Percentiles rank a stretch among this genome's conserved stretches.
Conservation (phyloP, 331 rosid genomes). For the Rosa hybrid region DNA sequence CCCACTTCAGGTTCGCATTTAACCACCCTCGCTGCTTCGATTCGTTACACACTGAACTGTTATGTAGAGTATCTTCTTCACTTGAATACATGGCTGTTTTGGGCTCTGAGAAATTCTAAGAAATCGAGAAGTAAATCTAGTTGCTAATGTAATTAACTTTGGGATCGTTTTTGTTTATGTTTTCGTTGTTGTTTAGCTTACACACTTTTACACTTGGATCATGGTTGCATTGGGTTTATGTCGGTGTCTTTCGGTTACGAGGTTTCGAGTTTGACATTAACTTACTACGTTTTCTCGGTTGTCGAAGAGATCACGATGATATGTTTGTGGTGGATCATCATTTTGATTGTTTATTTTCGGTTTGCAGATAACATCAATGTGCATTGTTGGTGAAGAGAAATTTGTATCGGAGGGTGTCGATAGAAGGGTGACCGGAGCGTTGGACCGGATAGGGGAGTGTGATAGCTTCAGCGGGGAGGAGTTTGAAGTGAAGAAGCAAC, state of each 20-base stretch:
- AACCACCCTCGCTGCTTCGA: constrained; percentile 8
- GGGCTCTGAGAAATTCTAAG: background rate
- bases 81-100: constrained; percentile 1
- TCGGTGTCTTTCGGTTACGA: background rate
- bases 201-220: background rate
- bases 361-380: constrained; percentile 19
- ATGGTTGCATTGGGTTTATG: constrained; percentile 28
- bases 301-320: background rate
- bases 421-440: background rate
- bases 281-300: background rate
- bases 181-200: background rate
- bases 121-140: background rate
- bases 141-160: background rate
- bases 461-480: background rate
- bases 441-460: background rate
- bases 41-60: constrained; percentile 21
- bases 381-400: constrained; percentile 6
- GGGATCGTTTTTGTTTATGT: background rate
- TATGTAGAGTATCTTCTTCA: background rate
- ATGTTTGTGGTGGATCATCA: constrained; percentile 2
- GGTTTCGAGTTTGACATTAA: background rate
- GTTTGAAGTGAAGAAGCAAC: constrained; percentile 31
- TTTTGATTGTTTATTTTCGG: background rate
- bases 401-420: background rate
- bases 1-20: constrained; percentile 20